phyloP scores from a whole-genome alignment of 2,329 filamentous ascomycete species.

The Basipetospora chlamydospora region DNA sequence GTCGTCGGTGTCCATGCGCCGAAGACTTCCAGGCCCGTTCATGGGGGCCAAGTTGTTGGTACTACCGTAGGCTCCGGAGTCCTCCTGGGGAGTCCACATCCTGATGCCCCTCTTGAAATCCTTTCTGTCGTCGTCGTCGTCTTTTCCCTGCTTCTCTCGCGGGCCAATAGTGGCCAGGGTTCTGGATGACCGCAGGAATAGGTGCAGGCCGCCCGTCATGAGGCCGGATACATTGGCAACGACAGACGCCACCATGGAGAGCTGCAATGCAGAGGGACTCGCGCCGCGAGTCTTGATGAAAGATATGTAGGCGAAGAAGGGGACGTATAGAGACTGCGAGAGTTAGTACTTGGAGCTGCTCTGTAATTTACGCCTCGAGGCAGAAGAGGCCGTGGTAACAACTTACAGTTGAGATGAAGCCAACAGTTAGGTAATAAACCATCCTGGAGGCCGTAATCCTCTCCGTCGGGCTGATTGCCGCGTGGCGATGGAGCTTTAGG shows the following conservation, averaged over 20 bases:
- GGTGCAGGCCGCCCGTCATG: constrained; percentile 48
- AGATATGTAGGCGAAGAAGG: constrained; percentile 47
- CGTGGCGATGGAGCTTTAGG: constrained; percentile 37
- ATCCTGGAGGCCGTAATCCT: constrained; percentile 51
- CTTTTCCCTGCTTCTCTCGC: constrained; percentile 23
- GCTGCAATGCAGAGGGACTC: constrained; percentile 25
- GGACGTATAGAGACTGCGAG: constrained; percentile 42
- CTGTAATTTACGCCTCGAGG: too few relatives aligned
- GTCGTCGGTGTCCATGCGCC: constrained; percentile 20
- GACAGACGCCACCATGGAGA: constrained; percentile 50
- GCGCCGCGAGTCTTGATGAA: constrained; percentile 16
- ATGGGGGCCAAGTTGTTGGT: background rate
- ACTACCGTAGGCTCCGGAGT: constrained; percentile 5
- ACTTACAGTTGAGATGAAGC: constrained; percentile 42
- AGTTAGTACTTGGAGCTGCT: too few relatives aligned
- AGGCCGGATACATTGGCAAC: constrained; percentile 52
- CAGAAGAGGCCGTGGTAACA: too few relatives aligned
- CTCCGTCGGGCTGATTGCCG: constrained; percentile 41
- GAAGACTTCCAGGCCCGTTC: background rate
- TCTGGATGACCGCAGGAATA: constrained; percentile 53
- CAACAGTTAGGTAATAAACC: constrained; percentile 51
- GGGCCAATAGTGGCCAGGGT: constrained; percentile 37
- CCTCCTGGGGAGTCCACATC: constrained; percentile 21
- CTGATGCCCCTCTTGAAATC: constrained; percentile 28
- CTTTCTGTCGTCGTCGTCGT: constrained; percentile 28